phyloP scores from a whole-genome alignment of 495 filamentous ascomycete species.

The Gamarada debralockiae region DNA sequence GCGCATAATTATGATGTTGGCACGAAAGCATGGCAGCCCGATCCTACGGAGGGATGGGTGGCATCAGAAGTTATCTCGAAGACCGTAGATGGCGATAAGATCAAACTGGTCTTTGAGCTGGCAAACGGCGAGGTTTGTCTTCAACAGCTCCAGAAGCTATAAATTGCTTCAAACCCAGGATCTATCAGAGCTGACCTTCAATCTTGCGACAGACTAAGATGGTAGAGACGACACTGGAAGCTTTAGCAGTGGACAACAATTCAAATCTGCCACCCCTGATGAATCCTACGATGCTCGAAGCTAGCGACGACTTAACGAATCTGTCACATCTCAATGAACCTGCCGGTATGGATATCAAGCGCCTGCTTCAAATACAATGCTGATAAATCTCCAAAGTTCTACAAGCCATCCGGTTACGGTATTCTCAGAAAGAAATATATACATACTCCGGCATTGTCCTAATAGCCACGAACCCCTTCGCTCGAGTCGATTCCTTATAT shows the following conservation, averaged over 20 bases:
- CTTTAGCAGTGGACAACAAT: constrained; percentile 66
- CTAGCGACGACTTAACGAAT: constrained; percentile 96
- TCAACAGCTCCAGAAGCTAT: constrained; percentile 1
- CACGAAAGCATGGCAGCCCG: constrained; percentile 97
- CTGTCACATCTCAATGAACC: constrained; percentile 98
- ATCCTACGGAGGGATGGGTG: constrained; percentile 92
- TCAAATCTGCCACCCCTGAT: constrained; percentile 85
- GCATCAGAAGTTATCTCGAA: constrained; percentile 93
- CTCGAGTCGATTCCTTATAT: constrained; percentile 95
- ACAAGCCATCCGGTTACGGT: constrained; percentile 96
- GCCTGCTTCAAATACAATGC: not conserved
- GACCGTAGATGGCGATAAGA: constrained; percentile 77
- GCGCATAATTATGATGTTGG: constrained; percentile 96
- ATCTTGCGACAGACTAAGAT: constrained; percentile 57
- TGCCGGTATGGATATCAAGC: constrained; percentile 64
- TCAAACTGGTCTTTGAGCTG: constrained; percentile 77
- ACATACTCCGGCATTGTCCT: constrained; percentile 99
- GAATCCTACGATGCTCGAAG: constrained; percentile 98
- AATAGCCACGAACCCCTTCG: constrained; percentile 98
- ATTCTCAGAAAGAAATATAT: constrained; percentile 99
- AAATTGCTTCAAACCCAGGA: constrained; percentile 7
- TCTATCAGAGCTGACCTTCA: constrained; percentile 7
- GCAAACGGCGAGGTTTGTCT: constrained; percentile 83
- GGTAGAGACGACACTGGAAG: constrained; percentile 76
- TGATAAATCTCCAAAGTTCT: constrained; percentile 56